Conservation (phyloP, 2,329 filamentous ascomycete genomes). For the Botrytis squamosa region DNA sequence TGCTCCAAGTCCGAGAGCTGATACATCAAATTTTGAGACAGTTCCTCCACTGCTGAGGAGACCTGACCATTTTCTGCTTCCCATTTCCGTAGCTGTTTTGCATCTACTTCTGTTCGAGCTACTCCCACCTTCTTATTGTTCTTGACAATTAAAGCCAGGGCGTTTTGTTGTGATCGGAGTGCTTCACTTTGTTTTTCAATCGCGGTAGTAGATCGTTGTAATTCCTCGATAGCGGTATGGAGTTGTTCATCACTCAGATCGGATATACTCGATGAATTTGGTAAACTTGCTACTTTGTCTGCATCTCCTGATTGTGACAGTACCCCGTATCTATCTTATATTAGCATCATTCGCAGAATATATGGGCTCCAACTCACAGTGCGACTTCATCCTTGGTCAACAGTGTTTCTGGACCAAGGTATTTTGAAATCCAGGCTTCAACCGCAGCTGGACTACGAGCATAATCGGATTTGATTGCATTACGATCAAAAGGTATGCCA, state of each 20-base stretch:
- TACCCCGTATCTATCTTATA: constrained; percentile 47
- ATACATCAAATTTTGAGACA: constrained; percentile 49
- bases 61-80: constrained; percentile 46
- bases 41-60: constrained; percentile 47
- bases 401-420: constrained; percentile 52
- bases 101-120: constrained; percentile 42
- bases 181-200: constrained; percentile 64
- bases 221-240: constrained; percentile 57
- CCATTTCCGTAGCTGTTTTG: constrained; percentile 44
- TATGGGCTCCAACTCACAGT: constrained; percentile 43
- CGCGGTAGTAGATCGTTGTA: constrained; percentile 62
- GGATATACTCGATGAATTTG: constrained; percentile 49
- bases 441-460: constrained; percentile 29
- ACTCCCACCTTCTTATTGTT: constrained; percentile 42
- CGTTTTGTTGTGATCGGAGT: constrained; percentile 60
- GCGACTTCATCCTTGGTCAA: constrained; percentile 54
- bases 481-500: constrained; percentile 36
- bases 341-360: constrained; percentile 17
- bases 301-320: constrained; percentile 51
- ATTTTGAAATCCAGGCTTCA: constrained; percentile 48
- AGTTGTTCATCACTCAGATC: constrained; percentile 60
- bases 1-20: constrained; percentile 51
- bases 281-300: constrained; percentile 45
- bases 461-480: constrained; percentile 33
- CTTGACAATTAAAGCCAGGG: constrained; percentile 53